phyloP scores from a whole-genome alignment of 306 rosid genomes.

The Calophaca sinica region DNA sequence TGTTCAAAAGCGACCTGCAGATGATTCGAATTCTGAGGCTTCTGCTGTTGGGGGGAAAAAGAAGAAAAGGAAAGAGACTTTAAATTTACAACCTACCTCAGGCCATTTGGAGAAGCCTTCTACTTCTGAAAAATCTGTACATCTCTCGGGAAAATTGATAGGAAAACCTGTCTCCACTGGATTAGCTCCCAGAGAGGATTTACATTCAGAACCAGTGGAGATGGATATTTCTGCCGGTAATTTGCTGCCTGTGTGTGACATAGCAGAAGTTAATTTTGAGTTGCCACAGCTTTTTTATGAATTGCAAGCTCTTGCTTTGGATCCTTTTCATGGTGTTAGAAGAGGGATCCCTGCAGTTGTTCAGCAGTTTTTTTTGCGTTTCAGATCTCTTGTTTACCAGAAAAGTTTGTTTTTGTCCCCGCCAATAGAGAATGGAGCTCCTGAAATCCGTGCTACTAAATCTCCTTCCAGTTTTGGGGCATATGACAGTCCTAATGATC shows the following conservation, averaged over 20 bases:
- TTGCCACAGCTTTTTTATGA: slow-evolving; percentile 71
- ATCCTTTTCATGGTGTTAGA: slow-evolving; percentile 76
- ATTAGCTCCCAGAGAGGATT: slow-evolving; percentile 56
- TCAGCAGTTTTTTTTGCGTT: slow-evolving; percentile 72
- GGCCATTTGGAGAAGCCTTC: slow-evolving; percentile 53
- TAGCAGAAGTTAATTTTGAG: slow-evolving; percentile 49
- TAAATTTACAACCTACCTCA: slow-evolving; percentile 49
- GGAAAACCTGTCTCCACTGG: slow-evolving; percentile 53
- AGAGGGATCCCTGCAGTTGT: slow-evolving; percentile 60
- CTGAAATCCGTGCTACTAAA: slow-evolving; percentile 56
- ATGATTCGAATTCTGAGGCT: slow-evolving; percentile 53
- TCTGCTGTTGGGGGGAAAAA: slow-evolving; percentile 56
- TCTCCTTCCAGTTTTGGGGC: slow-evolving; percentile 44
- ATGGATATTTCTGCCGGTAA: slow-evolving; percentile 46
- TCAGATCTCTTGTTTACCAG: slow-evolving; percentile 84
- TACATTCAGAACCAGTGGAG: slow-evolving; percentile 47
- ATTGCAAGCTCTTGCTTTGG: slow-evolving; percentile 82
- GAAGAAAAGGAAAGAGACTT: slow-evolving; percentile 64
- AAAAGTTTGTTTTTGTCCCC: slow-evolving; percentile 77
- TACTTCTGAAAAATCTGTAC: slow-evolving; percentile 51
- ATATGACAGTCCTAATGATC: slow-evolving; percentile 55
- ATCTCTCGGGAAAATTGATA: slow-evolving; percentile 43
- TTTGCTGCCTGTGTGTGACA: slow-evolving; percentile 35
- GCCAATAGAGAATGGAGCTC: slow-evolving; percentile 62
- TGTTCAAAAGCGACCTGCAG: slow-evolving; percentile 59